Evolutionary conservation across 2,329 filamentous ascomycete species (phyloP), one percentile per base, ranked within the genome.

Genomic region (Lachnellula cervina): DNA sequence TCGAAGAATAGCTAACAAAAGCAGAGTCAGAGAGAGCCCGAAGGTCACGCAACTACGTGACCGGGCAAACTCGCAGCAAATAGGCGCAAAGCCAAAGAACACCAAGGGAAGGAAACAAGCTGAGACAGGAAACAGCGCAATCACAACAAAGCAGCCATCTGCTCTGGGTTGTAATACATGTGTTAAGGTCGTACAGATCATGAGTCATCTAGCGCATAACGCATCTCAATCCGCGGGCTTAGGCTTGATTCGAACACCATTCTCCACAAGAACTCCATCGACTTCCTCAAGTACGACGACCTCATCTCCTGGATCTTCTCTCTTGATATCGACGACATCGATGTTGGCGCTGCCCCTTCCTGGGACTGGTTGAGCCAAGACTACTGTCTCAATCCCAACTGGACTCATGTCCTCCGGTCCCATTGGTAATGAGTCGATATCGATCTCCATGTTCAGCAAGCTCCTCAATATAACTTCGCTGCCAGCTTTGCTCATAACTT

Each of bases 401-500:
- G 85, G 87, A 17, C 80, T 81, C 53, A 82, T 77, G 58, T 86
- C 79, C 63, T 94, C 90, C 1, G 87, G 86, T 0, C 91, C 92
- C 84, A 91, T 94, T 0, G 92, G 92, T 67, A 97, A 72, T n/a
- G 79, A 77, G 40, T 96, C 90, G 4, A 95, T 73, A 71, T 96
- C 89, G 54, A 97, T 88, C 32, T 91, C 83, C 70, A 84, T 77
- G 19, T 87, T 86, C 51, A 97, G 70, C 53, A 97, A 69, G 59
- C 81, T 83, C 72, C 87, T 88, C 55, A 97, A 73, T 32, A 97
- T 84, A 23, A 97, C 91, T 54, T 82, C 83, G 7, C 88, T 87
- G 0, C 93, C 93, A 0, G 87, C 89, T 72, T 97, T 97, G 67
- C 89, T 94, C 87, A 97, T 94, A 9, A 97, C 91, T 66, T 89